These are phyloP conservation scores for Phragmites australis DNA, from an alignment of 176 grass and related monocot genomes.

Conservation along the genomic window DNA sequence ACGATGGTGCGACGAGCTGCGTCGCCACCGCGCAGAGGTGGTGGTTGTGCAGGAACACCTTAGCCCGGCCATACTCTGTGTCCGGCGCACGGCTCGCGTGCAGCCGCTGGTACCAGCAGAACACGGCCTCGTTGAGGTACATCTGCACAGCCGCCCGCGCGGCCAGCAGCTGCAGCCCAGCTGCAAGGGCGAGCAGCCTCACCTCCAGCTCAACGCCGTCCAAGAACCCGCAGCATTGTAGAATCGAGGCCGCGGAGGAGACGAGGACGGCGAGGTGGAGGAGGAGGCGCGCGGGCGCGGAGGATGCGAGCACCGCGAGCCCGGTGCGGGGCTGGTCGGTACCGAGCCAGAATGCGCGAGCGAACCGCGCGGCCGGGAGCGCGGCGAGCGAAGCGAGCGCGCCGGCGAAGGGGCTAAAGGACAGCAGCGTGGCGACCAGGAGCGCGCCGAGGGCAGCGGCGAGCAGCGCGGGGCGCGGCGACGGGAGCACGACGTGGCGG, in stretches of 20 bases:
- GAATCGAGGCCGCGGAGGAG: slow-evolving; percentile 45
- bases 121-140: slow-evolving; percentile 90
- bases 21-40: slow-evolving; percentile 65
- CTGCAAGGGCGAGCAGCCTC: slow-evolving; percentile 41
- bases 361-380: slow-evolving; percentile 55
- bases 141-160: slow-evolving; percentile 76
- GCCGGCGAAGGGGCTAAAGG: slow-evolving; percentile 55
- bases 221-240: slow-evolving; percentile 44
- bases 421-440: slow-evolving; percentile 37
- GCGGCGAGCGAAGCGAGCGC: slow-evolving; percentile 59
- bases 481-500: slow-evolving; percentile 50
- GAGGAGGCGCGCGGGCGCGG: slow-evolving; percentile 44
- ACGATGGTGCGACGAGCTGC: slow-evolving; percentile 61
- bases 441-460: slow-evolving; percentile 48
- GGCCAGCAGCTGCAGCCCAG: slow-evolving; percentile 64
- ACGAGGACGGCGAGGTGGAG: slow-evolving; percentile 53
- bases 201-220: slow-evolving; percentile 37
- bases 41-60: slow-evolving; percentile 96
- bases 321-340: slow-evolving; percentile 70
- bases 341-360: slow-evolving; percentile 86
- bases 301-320: slow-evolving; percentile 66
- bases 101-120: slow-evolving; percentile 95
- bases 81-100: slow-evolving; percentile 62
- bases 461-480: slow-evolving; percentile 53
- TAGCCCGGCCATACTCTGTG: slow-evolving; percentile 82